phyloP scores from a whole-genome alignment of 2,329 filamentous ascomycete genomes.

The Ophiostoma perfectum region DNA sequence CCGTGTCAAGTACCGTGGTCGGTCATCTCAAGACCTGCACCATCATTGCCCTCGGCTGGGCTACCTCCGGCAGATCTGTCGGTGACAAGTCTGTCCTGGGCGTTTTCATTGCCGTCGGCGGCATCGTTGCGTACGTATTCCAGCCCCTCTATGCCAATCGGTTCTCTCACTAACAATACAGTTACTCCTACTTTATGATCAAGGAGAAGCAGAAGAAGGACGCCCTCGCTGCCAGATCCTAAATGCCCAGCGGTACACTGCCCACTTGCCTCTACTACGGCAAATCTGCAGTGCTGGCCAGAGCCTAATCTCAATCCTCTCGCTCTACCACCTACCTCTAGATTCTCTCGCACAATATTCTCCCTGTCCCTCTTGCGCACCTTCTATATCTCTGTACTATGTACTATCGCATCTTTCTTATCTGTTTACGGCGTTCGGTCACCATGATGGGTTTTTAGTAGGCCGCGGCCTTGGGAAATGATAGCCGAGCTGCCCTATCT shows the following conservation, averaged over 20 bases:
- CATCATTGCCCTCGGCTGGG: constrained; percentile 60
- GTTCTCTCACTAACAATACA: constrained; percentile 16
- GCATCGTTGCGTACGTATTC: constrained; percentile 50
- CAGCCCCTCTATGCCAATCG: not conserved
- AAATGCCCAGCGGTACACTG: not conserved
- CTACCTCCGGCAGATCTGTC: constrained; percentile 49
- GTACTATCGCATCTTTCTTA: not conserved
- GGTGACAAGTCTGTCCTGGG: constrained; percentile 52
- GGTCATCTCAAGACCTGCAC: constrained; percentile 62
- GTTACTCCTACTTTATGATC: constrained; percentile 34
- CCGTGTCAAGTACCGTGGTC: constrained; percentile 60
- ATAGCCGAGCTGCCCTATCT: constrained; percentile 8
- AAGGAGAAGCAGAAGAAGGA: constrained; percentile 27
- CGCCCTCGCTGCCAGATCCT: constrained; percentile 17
- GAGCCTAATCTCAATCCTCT: too few species aligned
- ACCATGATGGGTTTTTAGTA: constrained; percentile 9
- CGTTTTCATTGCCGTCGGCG: constrained; percentile 51
- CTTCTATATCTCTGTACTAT: constrained; percentile 10
- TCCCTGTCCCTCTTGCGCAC: not conserved
- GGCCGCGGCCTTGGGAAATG: constrained; percentile 13
- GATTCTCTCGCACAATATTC: not conserved
- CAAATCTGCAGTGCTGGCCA: too few species aligned
- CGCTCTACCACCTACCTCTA: too few species aligned
- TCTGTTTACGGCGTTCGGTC: constrained; percentile 8
- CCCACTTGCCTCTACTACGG: not conserved